Percentiles rank a stretch among this genome's conserved stretches.
These are phyloP conservation scores for Cladosporium sphaerospermum DNA, from an alignment of 2,329 filamentous ascomycete genomes.

Conservation along the genomic window DNA sequence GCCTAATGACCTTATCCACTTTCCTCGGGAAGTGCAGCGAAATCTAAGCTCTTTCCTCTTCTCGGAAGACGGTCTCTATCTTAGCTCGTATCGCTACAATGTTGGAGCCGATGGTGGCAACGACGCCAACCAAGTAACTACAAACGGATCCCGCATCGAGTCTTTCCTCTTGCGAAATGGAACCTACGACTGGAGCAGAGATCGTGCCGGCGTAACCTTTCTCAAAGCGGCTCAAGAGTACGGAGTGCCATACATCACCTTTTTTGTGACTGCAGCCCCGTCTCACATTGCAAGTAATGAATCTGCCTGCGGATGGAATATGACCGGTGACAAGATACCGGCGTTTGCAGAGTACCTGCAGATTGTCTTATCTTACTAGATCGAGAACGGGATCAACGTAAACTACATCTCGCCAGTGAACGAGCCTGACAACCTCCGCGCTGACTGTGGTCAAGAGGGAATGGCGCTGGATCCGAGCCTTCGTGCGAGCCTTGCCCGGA, in stretches of 20 bases:
- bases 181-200: constrained; percentile 16
- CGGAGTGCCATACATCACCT: constrained; percentile 14
- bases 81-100: constrained; percentile 16
- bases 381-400: constrained; percentile 11
- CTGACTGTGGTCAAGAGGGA: constrained; percentile 15
- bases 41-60: constrained; percentile 14
- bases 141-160: constrained; percentile 10
- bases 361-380: constrained; percentile 14
- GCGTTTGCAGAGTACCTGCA: constrained; percentile 13
- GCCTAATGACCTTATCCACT: constrained; percentile 15
- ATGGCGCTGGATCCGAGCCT: constrained; percentile 11
- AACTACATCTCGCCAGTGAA: constrained; percentile 15
- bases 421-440: constrained; percentile 14
- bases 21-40: constrained; percentile 9
- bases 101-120: constrained; percentile 14
- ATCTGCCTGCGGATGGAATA: constrained; percentile 15
- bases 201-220: constrained; percentile 15
- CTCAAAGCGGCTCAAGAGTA: constrained; percentile 13
- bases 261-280: constrained; percentile 16
- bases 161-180: constrained; percentile 14
- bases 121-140: constrained; percentile 12
- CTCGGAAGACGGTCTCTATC: constrained; percentile 14
- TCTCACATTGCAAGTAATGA: constrained; percentile 14
- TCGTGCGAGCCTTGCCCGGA: constrained; percentile 5
- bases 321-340: constrained; percentile 9